Evolutionary conservation across 2,329 filamentous ascomycete genomes (phyloP), one percentile per base, ranked within the genome.

Genomic region (Trichophaea hybrida): DNA sequence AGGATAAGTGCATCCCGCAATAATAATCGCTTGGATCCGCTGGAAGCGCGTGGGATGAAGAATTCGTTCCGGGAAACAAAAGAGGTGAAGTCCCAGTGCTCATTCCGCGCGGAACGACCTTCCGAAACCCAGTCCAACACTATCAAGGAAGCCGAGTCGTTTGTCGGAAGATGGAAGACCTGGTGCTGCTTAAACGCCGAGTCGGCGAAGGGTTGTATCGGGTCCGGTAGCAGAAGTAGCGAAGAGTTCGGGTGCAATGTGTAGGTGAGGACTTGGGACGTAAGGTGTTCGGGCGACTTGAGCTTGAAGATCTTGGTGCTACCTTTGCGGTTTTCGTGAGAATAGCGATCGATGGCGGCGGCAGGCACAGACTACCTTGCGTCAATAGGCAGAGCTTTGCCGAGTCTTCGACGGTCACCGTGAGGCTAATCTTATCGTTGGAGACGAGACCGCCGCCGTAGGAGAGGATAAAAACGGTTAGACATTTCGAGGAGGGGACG

Each of bases 261-360:
- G 35, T 80, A 76, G 10, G 73, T 70, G 60, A 86, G 71, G 0
- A 70, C 74, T 71, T 86, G 83, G 17, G 76, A 75, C 1, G 83
- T 85, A 13, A 52, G 50, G 10, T 80, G 72, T 46, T 78, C 74
- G 38, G 73, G 73, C 58, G 75, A 74, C 52, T 80, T 72, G 0
- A 88, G 86, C 70, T 93, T 94, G 79, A 95, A 97, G 68, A 98
- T 83, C 74, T 97, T 98, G 61, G 93, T 97, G 73, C 89, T 88
- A 56, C 91, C 91, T 75, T 83, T 6, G 34, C 8, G 43, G 49
- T 10, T 24, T 54, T 40, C 2, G 46, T 31, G 13, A 12, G 33
- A 13, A 38, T 50, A 10, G 13, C 2, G 6, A 15, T 33, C 31
- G 15, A n/a, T 1, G 44, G 37, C 3, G 37, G 12, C 5, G 40